Evolutionary conservation across 805 yeast species (phyloP).

Genomic region (Sugiyamaella qingdaonensis): DNA sequence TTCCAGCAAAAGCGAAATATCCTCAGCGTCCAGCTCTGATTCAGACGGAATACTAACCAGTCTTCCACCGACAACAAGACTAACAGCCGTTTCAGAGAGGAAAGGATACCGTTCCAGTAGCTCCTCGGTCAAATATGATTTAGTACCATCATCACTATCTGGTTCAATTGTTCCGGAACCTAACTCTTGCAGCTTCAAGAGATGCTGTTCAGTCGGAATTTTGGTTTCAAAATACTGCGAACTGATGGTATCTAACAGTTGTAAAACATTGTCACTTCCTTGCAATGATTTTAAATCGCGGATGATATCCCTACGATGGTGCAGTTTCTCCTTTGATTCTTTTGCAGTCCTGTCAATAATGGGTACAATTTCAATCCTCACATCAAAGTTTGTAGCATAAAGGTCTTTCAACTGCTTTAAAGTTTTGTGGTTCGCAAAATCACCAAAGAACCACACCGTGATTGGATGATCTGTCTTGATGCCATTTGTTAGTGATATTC

Average conservation of each 20-base stretch:
- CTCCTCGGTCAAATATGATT: background rate
- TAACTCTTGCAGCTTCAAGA: background rate
- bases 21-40: conserved; percentile 6
- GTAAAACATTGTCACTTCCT: background rate
- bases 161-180: background rate
- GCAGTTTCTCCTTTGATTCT: background rate
- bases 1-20: conserved; percentile 23
- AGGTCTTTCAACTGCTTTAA: conserved; percentile 44
- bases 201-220: background rate
- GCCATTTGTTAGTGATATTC: background rate
- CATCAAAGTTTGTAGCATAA: conserved; percentile 19
- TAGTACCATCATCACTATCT: background rate
- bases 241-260: background rate
- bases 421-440: conserved; percentile 40
- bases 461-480: background rate
- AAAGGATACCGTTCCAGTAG: background rate
- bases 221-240: conserved; percentile 1
- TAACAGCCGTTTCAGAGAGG: background rate
- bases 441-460: conserved; percentile 55
- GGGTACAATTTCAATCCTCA: background rate
- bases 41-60: conserved; percentile 5
- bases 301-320: background rate
- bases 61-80: conserved; percentile 16
- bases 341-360: background rate
- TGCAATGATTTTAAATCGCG: background rate